Conservation (phyloP, 2,329 filamentous ascomycete genomes). For the Metarhizium guizhouense region DNA sequence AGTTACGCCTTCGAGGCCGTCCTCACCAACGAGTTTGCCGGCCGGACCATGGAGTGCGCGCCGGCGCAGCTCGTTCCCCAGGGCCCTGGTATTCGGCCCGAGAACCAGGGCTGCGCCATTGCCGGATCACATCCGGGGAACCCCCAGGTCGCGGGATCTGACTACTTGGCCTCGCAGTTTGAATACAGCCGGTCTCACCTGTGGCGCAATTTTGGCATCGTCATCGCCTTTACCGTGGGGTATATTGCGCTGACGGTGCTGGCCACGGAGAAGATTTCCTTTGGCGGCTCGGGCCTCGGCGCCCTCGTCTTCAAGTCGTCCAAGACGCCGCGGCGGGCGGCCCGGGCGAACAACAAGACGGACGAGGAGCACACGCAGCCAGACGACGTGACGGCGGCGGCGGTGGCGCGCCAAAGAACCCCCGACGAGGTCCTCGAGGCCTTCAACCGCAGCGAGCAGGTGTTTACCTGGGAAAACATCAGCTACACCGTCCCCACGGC, state of each 20-base stretch:
- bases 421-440: conserved; percentile 30
- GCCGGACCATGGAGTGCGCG: conserved; percentile 35
- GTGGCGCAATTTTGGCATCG: conserved; percentile 66
- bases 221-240: conserved; percentile 62
- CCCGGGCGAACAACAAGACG: neutral
- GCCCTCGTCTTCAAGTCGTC: conserved; percentile 58
- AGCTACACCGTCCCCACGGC: conserved; percentile 55
- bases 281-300: conserved; percentile 53
- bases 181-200: conserved; percentile 45
- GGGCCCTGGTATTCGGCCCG: conserved; percentile 28
- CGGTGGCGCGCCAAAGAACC: conserved; percentile 1
- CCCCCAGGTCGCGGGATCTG: conserved; percentile 38
- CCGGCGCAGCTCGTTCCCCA: conserved; percentile 36
- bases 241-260: conserved; percentile 64
- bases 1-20: conserved; percentile 58
- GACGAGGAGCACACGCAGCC: conserved; percentile 12
- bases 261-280: conserved; percentile 57
- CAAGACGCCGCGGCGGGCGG: conserved; percentile 10
- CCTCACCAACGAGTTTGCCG: conserved; percentile 58
- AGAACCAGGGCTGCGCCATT: conserved; percentile 40
- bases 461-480: conserved; percentile 62
- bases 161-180: conserved; percentile 42
- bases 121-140: conserved; percentile 39
- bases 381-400: neutral
- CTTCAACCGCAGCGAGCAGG: conserved; percentile 47